These are phyloP conservation scores for Erythrophleum fordii DNA, from an alignment of 306 rosid genomes.

Conservation along the genomic window DNA sequence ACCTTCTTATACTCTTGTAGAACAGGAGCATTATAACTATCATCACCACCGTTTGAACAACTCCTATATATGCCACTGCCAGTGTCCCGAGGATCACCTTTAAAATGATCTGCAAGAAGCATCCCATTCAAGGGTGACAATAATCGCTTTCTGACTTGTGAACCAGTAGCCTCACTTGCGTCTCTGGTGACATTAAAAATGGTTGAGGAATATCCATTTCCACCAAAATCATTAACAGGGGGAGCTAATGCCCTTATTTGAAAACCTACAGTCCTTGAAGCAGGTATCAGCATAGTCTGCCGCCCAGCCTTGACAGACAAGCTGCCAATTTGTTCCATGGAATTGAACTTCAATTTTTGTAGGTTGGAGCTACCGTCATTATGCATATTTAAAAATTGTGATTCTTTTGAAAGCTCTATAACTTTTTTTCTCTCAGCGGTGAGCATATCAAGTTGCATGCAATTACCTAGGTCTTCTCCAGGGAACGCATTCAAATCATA, in stretches of 20 bases:
- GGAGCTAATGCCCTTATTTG: constrained; percentile 50
- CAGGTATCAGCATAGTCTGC: constrained; percentile 48
- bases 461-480: constrained; percentile 50
- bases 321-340: constrained; percentile 48
- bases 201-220: constrained; percentile 45
- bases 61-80: constrained; percentile 41
- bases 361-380: constrained; percentile 48
- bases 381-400: constrained; percentile 37
- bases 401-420: constrained; percentile 51
- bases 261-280: constrained; percentile 70
- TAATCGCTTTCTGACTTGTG: constrained; percentile 50
- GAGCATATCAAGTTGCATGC: constrained; percentile 48
- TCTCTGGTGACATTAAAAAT: constrained; percentile 37
- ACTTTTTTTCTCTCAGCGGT: constrained; percentile 46
- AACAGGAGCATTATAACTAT: constrained; percentile 34
- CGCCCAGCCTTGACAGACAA: constrained; percentile 45
- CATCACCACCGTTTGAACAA: constrained; percentile 33
- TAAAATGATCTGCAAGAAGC: constrained; percentile 52
- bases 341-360: constrained; percentile 50
- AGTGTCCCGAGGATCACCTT: constrained; percentile 51
- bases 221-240: constrained; percentile 43
- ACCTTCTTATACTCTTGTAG: constrained; percentile 58
- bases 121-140: constrained; percentile 66
- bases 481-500: constrained; percentile 60
- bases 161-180: constrained; percentile 43